A percentile compares a stretch with the other conserved stretches of the same genome.
phyloP scores from a whole-genome alignment of 192 early-diverging fungal species.

The Hyaloraphidium curvatum region DNA sequence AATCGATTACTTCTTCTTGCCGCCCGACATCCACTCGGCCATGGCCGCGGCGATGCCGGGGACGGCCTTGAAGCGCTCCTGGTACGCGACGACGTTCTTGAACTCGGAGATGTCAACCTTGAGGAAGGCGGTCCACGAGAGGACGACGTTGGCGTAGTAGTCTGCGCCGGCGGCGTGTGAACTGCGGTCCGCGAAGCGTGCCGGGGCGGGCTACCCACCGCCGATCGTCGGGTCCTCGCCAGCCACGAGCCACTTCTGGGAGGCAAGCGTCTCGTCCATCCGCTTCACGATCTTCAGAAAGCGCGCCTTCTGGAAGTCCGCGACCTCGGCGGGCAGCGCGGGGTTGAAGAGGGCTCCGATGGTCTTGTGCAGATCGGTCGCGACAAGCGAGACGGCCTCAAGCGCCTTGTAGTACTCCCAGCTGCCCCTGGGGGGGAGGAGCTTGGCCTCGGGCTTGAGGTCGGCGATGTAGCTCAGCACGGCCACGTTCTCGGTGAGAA shows the following conservation, averaged over 20 bases:
- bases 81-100: not conserved
- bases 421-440: not conserved
- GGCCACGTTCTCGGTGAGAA: slow-evolving; percentile 1
- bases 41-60: slow-evolving; percentile 1
- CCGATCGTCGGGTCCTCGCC: not conserved
- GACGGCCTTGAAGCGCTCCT: not conserved
- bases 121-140: not conserved
- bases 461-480: slow-evolving; percentile 1
- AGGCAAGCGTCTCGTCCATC: not conserved
- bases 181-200: not conserved
- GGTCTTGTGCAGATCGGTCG: not conserved
- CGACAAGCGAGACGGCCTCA: not conserved
- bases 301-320: not conserved
- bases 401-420: not conserved
- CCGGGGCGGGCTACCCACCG: not conserved
- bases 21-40: slow-evolving; percentile 1
- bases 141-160: not conserved
- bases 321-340: not conserved
- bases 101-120: not conserved
- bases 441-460: not conserved
- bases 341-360: slow-evolving; percentile 1
- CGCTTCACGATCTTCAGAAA: not conserved
- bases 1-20: not conserved
- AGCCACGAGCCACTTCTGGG: not conserved
- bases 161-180: not conserved